Evolutionary conservation across 352 stramenopile species (phyloP), one percentile per base, ranked within the genome.

Genomic region (Thraustochytrium sp.): DNA sequence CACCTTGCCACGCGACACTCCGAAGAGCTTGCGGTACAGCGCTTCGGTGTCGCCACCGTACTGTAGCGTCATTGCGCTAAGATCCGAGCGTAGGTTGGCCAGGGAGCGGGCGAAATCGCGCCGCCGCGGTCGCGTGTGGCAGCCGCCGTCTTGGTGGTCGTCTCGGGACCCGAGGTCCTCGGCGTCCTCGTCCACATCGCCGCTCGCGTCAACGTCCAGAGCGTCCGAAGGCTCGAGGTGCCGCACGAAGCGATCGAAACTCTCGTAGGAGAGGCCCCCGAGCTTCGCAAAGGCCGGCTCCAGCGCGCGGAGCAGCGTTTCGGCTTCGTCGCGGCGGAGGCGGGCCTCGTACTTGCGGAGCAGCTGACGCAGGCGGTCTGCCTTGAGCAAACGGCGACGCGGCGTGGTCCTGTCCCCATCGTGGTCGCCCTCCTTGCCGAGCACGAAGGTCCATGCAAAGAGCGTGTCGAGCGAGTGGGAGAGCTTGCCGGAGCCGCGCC

Each of bases 241-340:
- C 26, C 34, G 21, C 3, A 82, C 74, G 61, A 82, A 82, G 18
- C 26, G 16, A 13, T 76, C 56, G 36, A 82, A 82, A 21, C 29
- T 40, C 26, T 44, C 21, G 36, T 55, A 82, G 18, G 31, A 29
- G 21, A 82, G 3, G 8, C 74, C 74, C 11, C 34, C 46, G 16
- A 68, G 23, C 31, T 34, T 36, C 8, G 78, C 74, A 9, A 46
- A 82, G 34, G 18, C 40, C 1, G 74, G 74, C 21, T 82, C 74
- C 2, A 82, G 21, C 5, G 36, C 34, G 21, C 29, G 23, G 26
- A 82, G 53, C 34, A 82, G 42, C 5, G 42, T 51, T 29, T 11
- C 1, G 11, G 61, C 74, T 31, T 82, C 74, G 16, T 73, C 74
- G 11, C 23, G 31, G 4, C 74, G 48, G 13, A 82, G 34, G 0